These are phyloP conservation scores for Saturnispora bothae DNA, from an alignment of 805 yeast species.

Conservation along the genomic window DNA sequence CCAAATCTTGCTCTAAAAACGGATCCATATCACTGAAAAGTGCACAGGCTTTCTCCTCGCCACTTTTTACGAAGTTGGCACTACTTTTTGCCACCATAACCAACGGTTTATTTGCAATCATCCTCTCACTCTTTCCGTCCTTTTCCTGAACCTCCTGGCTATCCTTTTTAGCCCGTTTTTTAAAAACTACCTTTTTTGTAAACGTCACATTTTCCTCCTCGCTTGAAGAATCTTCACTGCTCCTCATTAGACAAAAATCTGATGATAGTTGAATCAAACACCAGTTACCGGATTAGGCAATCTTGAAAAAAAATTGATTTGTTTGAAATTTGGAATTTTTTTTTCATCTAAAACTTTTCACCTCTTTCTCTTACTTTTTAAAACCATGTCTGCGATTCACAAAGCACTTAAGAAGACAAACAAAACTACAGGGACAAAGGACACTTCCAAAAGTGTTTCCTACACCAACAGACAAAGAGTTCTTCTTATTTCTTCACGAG, in stretches of 20 bases:
- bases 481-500: conserved; percentile 83
- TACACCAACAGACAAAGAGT: conserved; percentile 83
- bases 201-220: conserved; percentile 1
- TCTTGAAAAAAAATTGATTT: too few relatives aligned
- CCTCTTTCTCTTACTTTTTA: not conserved
- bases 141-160: too few relatives aligned
- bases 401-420: conserved; percentile 37
- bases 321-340: not conserved
- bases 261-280: too few relatives aligned
- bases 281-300: too few relatives aligned
- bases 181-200: conserved; percentile 2
- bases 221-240: not conserved
- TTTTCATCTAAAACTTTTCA: conserved; percentile 1
- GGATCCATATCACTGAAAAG: conserved; percentile 49
- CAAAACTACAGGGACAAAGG: conserved; percentile 16
- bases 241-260: not conserved
- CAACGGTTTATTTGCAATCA: too few relatives aligned
- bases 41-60: conserved; percentile 12
- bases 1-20: conserved; percentile 22
- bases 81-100: too few relatives aligned
- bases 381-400: conserved; percentile 57
- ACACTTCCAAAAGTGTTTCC: conserved; percentile 27
- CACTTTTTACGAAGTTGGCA: too few relatives aligned
- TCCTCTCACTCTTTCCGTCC: too few relatives aligned
- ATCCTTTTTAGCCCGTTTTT: not conserved